Evolutionary conservation across 176 grass and related monocot genomes (phyloP).

Genomic region (Cenchrus fungigraminus): DNA sequence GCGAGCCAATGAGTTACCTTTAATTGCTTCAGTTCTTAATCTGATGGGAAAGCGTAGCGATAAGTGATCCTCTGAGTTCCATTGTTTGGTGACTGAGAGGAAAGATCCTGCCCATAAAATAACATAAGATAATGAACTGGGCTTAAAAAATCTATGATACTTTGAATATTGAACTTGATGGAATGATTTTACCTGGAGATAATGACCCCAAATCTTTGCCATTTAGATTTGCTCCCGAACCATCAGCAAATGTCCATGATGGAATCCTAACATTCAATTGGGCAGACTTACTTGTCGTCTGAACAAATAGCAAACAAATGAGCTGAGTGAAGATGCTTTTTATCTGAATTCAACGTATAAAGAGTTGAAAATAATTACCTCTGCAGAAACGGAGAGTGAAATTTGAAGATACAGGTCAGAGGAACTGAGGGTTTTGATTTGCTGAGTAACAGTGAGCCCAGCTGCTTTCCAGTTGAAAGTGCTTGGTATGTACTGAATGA

Average conservation of each 20-base stretch:
- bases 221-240: constrained; percentile 69
- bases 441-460: constrained; percentile 65
- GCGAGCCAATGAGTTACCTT: constrained; percentile 56
- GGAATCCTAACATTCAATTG: constrained; percentile 79
- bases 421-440: constrained; percentile 61
- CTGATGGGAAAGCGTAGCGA: constrained; percentile 57
- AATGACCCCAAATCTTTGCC: constrained; percentile 56
- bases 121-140: constrained; percentile 15
- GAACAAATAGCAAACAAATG: constrained; percentile 36
- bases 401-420: constrained; percentile 60
- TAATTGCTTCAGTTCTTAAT: constrained; percentile 70
- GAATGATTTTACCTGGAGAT: constrained; percentile 64
- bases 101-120: constrained; percentile 64
- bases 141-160: neutral
- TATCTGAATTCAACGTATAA: neutral
- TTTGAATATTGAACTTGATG: constrained; percentile 15
- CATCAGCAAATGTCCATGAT: constrained; percentile 72
- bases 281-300: constrained; percentile 63
- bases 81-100: constrained; percentile 68
- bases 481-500: constrained; percentile 87
- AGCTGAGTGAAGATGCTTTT: constrained; percentile 27
- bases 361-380: constrained; percentile 37
- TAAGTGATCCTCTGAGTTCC: constrained; percentile 76
- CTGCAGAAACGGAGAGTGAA: constrained; percentile 62
- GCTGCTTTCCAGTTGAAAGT: constrained; percentile 75